Base-by-base conservation (phyloP, 805 yeast genomes). In the Cyberlindnera veronae region DNA sequence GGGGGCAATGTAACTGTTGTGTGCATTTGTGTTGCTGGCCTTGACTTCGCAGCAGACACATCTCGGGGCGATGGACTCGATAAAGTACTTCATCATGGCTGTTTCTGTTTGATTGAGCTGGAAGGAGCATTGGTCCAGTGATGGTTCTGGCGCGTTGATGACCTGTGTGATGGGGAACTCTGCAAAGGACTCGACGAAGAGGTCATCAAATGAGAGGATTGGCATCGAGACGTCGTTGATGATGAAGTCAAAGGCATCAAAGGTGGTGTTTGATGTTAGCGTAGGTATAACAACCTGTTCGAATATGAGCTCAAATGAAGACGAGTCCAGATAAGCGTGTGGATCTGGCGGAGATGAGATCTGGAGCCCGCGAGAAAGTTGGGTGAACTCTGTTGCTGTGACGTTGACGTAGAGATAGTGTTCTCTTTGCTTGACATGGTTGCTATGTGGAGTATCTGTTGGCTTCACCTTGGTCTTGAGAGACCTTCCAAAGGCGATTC, bases 401-500 rank as follows among this genome's bases (percentile, higher is more conserved):
- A 41, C 39, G 28, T 49, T 46, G n/a, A 49, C 16, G 23, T 36
- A 49, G 19, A 36, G 15, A 22, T 51, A 51, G 3, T 43, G 44
- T 4, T 29, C 35, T 41, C 53, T 43, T 22, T 29, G 26, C 13
- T 11, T 24, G 5, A 45, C 45, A 1, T 39, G 32, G 26, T 32
- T 47, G 13, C 29, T 23, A 15, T 50, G 26, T 9, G 14, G 14
- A 21, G 11, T 12, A 24, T 42, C 22, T 29, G 19, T 35, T 39
- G n/a, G n/a, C 29, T 27, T 45, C 12, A 32, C 28, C 33, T 55
- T 42, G 6, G 60, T 58, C 33, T 52, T 48, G 15, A 53, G 45
- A 0, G 69, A 64, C 17, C 71, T 46, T 2, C 71, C 70, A 47
- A 66, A 65, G 1, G 68, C 50, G 7, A 64, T 55, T 0, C 69